These are phyloP conservation scores for Skeletonema costatum DNA, from an alignment of 108 stramenopile species.

Conservation along the genomic window DNA sequence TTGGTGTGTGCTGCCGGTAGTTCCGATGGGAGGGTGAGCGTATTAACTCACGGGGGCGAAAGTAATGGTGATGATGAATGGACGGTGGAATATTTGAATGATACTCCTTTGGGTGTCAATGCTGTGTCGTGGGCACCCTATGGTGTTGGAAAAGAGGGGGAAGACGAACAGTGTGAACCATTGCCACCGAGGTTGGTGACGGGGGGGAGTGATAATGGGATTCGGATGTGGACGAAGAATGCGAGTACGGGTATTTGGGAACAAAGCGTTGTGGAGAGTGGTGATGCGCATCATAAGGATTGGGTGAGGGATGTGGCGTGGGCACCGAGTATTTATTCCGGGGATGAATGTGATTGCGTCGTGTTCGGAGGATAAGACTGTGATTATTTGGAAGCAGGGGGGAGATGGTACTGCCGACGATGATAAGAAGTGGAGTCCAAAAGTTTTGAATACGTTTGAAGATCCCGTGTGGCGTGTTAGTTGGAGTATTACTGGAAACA, in stretches of 20 bases:
- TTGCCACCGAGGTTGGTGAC: conserved; percentile 84
- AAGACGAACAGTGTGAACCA: conserved; percentile 15
- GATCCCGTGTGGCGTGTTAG: conserved; percentile 98
- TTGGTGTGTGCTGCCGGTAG: conserved; percentile 69
- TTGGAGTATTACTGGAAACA: conserved; percentile 97
- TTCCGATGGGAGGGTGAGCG: conserved; percentile 84
- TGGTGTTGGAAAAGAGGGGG: conserved; percentile 44
- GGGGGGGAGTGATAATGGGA: conserved; percentile 94
- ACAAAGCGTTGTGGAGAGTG: conserved; percentile 52
- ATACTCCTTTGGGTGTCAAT: conserved; percentile 87
- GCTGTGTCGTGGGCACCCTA: conserved; percentile 90
- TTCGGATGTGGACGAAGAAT: conserved; percentile 88
- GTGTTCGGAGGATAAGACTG: conserved; percentile 93
- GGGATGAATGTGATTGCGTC: conserved; percentile 88
- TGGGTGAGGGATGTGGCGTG: conserved; percentile 99
- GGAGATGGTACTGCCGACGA: conserved; percentile 19
- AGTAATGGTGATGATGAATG: conserved; percentile 61
- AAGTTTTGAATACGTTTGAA: conserved; percentile 79
- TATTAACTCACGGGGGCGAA: conserved; percentile 73
- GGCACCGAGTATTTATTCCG: conserved; percentile 92
- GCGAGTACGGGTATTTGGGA: conserved; percentile 54
- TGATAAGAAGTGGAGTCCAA: conserved; percentile 74
- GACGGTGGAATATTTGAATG: conserved; percentile 75
- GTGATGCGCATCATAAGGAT: conserved; percentile 68
- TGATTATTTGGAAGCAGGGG: conserved; percentile 93